These are phyloP conservation scores for Hirschfeldia incana DNA, from an alignment of 345 rosid genomes.

Conservation along the genomic window DNA sequence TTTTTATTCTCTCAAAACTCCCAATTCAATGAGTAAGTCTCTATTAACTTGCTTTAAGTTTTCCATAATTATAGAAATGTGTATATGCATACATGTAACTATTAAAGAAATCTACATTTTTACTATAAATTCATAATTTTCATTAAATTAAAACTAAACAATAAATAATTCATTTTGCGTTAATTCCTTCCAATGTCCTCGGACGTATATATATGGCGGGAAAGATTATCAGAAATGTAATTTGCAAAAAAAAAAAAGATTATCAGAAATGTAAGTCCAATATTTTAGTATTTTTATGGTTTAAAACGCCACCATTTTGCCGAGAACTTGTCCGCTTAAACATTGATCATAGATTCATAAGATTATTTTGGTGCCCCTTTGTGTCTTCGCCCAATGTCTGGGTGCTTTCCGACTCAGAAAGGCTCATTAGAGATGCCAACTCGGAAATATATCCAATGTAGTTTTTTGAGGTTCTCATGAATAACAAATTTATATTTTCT, in stretches of 20 bases:
- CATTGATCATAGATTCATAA: not conserved
- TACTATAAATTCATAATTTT: not conserved
- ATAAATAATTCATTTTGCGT: not conserved
- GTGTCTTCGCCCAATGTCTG: too few species aligned
- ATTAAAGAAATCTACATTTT: not conserved
- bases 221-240: slow-evolving; percentile 22
- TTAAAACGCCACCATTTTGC: not conserved
- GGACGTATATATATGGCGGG: slow-evolving; percentile 22
- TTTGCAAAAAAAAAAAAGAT: slow-evolving; percentile 1
- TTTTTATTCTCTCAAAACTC: slow-evolving; percentile 5
- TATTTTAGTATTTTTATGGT: not conserved
- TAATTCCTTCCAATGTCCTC: not conserved
- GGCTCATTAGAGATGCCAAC: too few species aligned
- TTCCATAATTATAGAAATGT: slow-evolving; percentile 35
- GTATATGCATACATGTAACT: not conserved
- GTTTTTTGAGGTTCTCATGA: too few species aligned
- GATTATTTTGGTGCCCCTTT: not conserved
- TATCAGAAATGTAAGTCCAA: not conserved
- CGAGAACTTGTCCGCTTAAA: not conserved
- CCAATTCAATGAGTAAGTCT: slow-evolving; percentile 17
- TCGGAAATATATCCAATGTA: too few species aligned
- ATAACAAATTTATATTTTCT: too few species aligned
- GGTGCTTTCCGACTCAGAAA: too few species aligned
- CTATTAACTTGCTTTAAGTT: slow-evolving; percentile 37
- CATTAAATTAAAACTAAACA: not conserved